Percentiles rank a stretch among this genome's conserved stretches.
phyloP scores from a whole-genome alignment of 768 basidiomycete species.

The Tremella fuciformis region DNA sequence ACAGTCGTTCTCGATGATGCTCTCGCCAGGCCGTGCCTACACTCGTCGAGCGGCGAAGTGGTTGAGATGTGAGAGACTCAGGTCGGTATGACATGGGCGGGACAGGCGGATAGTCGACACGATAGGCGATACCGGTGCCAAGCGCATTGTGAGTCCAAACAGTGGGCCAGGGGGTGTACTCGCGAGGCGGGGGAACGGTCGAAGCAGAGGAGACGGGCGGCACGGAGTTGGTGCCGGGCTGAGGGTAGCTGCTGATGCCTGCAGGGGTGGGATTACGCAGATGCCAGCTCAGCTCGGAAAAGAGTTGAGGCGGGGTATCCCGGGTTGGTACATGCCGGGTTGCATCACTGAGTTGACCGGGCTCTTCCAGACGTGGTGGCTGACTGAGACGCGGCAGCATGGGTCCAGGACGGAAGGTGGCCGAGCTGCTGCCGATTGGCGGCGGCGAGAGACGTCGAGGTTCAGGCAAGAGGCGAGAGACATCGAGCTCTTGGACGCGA shows the following conservation, averaged over 20 bases:
- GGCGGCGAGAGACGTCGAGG: not conserved
- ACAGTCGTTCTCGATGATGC: not conserved
- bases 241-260: too few relatives aligned
- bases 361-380: not conserved
- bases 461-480: slow-evolving; percentile 1
- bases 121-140: not conserved
- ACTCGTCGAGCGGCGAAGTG: not conserved
- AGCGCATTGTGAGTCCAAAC: not conserved
- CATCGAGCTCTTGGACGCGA: slow-evolving; percentile 4
- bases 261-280: too few relatives aligned
- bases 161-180: not conserved
- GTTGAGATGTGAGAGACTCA: not conserved
- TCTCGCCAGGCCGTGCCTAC: not conserved
- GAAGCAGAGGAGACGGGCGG: not conserved
- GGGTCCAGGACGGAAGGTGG: too few relatives aligned
- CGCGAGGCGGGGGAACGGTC: slow-evolving; percentile 3
- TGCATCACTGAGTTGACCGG: not conserved
- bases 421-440: not conserved
- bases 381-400: not conserved
- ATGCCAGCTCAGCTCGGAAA: too few relatives aligned
- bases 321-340: not conserved
- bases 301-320: not conserved
- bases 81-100: not conserved
- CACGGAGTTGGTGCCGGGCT: too few relatives aligned
- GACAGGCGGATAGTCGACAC: not conserved